phyloP scores from a whole-genome alignment of 148 eudicot genomes.

The Rhododendron kiyosumense region DNA sequence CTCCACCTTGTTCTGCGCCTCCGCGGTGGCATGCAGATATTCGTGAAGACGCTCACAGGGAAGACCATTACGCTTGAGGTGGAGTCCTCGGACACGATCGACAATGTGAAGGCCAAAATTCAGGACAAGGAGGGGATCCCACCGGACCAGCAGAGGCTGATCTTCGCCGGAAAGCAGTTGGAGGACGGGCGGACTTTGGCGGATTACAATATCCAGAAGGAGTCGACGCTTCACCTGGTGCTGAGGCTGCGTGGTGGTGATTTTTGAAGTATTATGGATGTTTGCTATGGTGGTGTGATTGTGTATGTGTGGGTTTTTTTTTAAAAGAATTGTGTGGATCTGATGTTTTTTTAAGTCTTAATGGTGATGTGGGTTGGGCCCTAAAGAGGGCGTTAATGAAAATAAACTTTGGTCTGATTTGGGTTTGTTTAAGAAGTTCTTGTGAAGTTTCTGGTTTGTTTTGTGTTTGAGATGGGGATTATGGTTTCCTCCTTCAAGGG shows the following conservation, averaged over 20 bases:
- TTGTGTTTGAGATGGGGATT: neutral
- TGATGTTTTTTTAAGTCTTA: too few relatives aligned
- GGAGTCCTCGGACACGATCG: neutral
- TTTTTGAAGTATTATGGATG: neutral
- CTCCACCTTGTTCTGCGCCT: conserved; percentile 14
- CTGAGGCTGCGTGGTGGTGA: neutral
- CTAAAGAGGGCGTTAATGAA: neutral
- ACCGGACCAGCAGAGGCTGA: neutral
- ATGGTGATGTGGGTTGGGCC: neutral
- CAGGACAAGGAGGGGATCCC: neutral
- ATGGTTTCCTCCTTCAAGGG: neutral
- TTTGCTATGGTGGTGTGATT: neutral
- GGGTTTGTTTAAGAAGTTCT: neutral
- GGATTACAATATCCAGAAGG: neutral
- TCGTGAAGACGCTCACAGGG: neutral
- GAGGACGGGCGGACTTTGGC: neutral
- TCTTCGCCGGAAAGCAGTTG: neutral
- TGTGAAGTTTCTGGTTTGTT: neutral
- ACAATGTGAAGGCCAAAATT: neutral
- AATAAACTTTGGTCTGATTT: neutral
- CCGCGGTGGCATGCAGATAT: conserved; percentile 9
- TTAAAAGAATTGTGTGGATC: too few relatives aligned
- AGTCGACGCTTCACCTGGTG: neutral
- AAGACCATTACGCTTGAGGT: neutral
- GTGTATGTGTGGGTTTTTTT: neutral